Conservation (phyloP, 1,139 yeast species). For the Protomyces macrosporus region DNA sequence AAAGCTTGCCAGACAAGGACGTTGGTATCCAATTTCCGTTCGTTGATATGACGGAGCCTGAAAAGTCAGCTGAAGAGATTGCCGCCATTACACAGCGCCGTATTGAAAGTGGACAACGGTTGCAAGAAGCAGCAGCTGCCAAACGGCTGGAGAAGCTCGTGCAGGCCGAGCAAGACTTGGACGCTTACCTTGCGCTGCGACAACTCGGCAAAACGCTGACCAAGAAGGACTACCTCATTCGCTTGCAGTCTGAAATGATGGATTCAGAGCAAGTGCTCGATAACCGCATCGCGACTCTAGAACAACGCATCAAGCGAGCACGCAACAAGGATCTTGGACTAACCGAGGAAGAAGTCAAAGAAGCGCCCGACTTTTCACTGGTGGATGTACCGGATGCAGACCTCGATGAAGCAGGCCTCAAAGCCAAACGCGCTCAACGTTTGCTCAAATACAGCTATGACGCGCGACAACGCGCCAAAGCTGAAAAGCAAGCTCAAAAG, state of each 20-base stretch:
- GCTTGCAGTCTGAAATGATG: constrained; percentile 69
- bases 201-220: constrained; percentile 20
- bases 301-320: constrained; percentile 63
- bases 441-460: constrained; percentile 81
- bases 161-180: constrained; percentile 75
- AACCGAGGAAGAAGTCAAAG: constrained; percentile 47
- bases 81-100: constrained; percentile 72
- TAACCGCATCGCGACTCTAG: constrained; percentile 61
- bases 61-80: constrained; percentile 78
- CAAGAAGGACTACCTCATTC: constrained; percentile 50
- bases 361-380: constrained; percentile 62
- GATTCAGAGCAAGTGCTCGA: constrained; percentile 66
- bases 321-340: constrained; percentile 60
- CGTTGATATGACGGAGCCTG: constrained; percentile 56
- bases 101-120: constrained; percentile 75
- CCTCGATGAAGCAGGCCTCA: constrained; percentile 69
- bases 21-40: constrained; percentile 79
- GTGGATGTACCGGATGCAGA: constrained; percentile 80
- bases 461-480: constrained; percentile 77
- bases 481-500: constrained; percentile 63
- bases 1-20: constrained; percentile 60
- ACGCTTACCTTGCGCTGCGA: constrained; percentile 47
- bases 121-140: constrained; percentile 90
- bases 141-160: constrained; percentile 71
- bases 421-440: constrained; percentile 79